phyloP scores from a whole-genome alignment of 192 early-diverging fungal species.

The Linderina pennispora region DNA sequence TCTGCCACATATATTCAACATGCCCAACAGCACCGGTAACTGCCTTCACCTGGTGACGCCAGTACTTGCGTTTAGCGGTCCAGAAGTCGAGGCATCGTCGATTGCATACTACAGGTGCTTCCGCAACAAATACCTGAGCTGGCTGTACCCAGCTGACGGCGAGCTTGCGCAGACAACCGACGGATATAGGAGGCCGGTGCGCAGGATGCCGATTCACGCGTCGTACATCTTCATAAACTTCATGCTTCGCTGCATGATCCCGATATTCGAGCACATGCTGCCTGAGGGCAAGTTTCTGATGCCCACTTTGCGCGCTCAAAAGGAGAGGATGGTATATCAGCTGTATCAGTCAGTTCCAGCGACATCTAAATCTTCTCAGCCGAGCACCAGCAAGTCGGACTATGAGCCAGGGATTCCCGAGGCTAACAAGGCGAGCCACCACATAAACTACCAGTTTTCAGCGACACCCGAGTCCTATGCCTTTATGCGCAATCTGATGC shows the following conservation, averaged over 20 bases:
- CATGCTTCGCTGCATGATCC: slow-evolving; percentile 22
- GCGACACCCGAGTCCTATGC: slow-evolving; percentile 12
- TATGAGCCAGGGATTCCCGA: no score
- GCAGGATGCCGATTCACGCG: slow-evolving; percentile 19
- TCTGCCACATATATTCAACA: no score
- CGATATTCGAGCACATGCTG: slow-evolving; percentile 19
- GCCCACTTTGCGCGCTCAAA: slow-evolving; percentile 15
- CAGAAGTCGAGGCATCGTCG: slow-evolving; percentile 9
- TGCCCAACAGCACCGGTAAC: no score
- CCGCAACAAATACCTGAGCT: slow-evolving; percentile 23
- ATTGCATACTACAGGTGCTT: slow-evolving; percentile 15
- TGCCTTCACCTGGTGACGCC: no score
- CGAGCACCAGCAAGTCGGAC: no score
- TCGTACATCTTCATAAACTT: slow-evolving; percentile 19
- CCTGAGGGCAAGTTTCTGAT: slow-evolving; percentile 12
- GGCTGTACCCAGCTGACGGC: slow-evolving; percentile 33
- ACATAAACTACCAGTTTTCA: no score
- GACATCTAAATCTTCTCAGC: no score
- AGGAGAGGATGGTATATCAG: no score
- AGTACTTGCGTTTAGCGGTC: slow-evolving; percentile 9
- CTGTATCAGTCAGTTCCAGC: no score
- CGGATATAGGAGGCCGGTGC: slow-evolving; percentile 5
- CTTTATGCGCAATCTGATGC: slow-evolving; percentile 17
- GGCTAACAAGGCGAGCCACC: no score
- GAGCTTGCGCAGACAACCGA: no score